A percentile compares a stretch with the other conserved stretches of the same genome.
Conservation (phyloP, 352 stramenopile species). For the Phytophthora multivora region DNA sequence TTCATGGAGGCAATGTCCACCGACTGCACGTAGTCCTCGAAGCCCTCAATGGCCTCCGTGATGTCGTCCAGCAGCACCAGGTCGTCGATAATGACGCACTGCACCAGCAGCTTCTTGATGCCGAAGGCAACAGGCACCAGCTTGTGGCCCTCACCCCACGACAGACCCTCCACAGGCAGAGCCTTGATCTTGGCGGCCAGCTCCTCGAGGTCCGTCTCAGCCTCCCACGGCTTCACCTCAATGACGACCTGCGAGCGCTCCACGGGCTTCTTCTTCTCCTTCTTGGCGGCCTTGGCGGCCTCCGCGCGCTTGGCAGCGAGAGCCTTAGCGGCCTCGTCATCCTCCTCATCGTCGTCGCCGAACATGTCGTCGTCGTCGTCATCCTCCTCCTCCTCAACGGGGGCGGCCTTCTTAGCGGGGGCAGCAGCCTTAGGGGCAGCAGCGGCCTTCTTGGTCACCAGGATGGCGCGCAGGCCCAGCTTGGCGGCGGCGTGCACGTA, state of each 20-base stretch:
- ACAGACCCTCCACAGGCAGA: slow-evolving; percentile 70
- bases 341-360: slow-evolving; percentile 66
- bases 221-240: slow-evolving; percentile 81
- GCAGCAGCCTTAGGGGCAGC: slow-evolving; percentile 32
- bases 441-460: slow-evolving; percentile 33
- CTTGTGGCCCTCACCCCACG: slow-evolving; percentile 85
- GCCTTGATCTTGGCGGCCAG: slow-evolving; percentile 80
- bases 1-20: slow-evolving; percentile 89
- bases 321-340: slow-evolving; percentile 55
- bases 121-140: slow-evolving; percentile 82
- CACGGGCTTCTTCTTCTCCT: slow-evolving; percentile 69
- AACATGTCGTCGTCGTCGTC: slow-evolving; percentile 71
- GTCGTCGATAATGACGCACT: slow-evolving; percentile 84
- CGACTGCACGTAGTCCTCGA: slow-evolving; percentile 87
- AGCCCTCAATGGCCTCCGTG: slow-evolving; percentile 77
- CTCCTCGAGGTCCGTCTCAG: slow-evolving; percentile 74
- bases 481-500: slow-evolving; percentile 71
- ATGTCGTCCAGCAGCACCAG: slow-evolving; percentile 84
- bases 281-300: slow-evolving; percentile 58
- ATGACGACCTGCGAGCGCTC: slow-evolving; percentile 69
- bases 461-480: slow-evolving; percentile 51
- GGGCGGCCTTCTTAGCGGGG: slow-evolving; percentile 25
- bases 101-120: slow-evolving; percentile 87
- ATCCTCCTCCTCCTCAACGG: slow-evolving; percentile 42
- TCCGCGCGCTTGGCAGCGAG: slow-evolving; percentile 58